phyloP scores from a whole-genome alignment of 83 land plant genomes.

The Picea abies region DNA sequence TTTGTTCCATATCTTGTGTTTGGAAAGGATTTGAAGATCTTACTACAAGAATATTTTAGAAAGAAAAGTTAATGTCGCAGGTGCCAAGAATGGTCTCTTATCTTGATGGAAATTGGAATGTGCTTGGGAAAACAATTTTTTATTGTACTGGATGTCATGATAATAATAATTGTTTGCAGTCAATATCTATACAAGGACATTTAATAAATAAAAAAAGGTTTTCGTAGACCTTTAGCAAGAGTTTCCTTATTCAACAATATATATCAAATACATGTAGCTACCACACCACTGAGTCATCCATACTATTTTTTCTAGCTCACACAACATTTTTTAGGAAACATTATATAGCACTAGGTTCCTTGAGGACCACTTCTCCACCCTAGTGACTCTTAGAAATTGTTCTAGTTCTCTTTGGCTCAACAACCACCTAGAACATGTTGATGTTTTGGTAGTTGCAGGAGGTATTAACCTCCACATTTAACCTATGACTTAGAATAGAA shows the following conservation, averaged over 20 bases:
- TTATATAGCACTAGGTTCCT: too few relatives aligned
- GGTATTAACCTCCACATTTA: too few relatives aligned
- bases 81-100: constrained; percentile 92
- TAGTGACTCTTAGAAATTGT: too few relatives aligned
- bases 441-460: too few relatives aligned
- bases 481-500: too few relatives aligned
- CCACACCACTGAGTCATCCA: too few relatives aligned
- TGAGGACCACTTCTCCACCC: too few relatives aligned
- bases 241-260: constrained; percentile 78
- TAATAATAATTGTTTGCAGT: constrained; percentile 36
- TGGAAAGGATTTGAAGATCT: constrained; percentile 82
- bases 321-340: too few relatives aligned
- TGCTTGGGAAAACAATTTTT: constrained; percentile 83
- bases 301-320: too few relatives aligned
- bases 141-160: constrained; percentile 77
- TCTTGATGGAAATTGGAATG: constrained; percentile 84
- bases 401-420: too few relatives aligned
- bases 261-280: constrained; percentile 43
- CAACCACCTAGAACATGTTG: too few relatives aligned
- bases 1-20: constrained; percentile 69
- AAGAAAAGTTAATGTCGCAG: constrained; percentile 75
- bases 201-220: constrained; percentile 82
- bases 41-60: constrained; percentile 78
- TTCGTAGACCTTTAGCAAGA: constrained; percentile 84
- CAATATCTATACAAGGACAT: constrained; percentile 67